Conservation (phyloP, 2,329 filamentous ascomycete species). For the Neofusicoccum parvum region DNA sequence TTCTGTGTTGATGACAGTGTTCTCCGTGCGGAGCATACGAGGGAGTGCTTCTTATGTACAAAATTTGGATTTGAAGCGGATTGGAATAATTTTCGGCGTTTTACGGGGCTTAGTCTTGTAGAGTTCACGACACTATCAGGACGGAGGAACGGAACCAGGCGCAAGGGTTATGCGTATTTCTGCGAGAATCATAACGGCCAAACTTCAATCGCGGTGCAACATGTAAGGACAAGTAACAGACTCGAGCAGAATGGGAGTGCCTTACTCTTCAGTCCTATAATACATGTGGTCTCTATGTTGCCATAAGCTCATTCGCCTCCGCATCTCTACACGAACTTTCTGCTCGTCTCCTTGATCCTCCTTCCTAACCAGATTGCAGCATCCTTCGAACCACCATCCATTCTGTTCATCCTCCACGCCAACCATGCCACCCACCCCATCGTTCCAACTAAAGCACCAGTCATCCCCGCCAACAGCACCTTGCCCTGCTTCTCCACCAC, state of each 20-base stretch:
- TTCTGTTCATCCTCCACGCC: conserved; percentile 5
- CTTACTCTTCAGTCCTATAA: background rate
- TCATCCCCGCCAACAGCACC: conserved; percentile 28
- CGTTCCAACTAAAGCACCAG: background rate
- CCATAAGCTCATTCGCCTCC: background rate
- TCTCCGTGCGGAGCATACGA: no score
- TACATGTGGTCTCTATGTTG: background rate
- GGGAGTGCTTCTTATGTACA: background rate
- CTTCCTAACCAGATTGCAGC: conserved; percentile 8
- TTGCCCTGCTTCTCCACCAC: conserved; percentile 70
- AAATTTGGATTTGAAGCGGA: background rate
- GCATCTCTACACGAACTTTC: conserved; percentile 1
- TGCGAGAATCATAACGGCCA: background rate
- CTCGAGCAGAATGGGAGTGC: background rate
- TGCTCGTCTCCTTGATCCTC: conserved; percentile 6
- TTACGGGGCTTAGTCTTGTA: background rate
- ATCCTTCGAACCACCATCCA: background rate
- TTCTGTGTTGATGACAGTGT: background rate
- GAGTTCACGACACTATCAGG: background rate
- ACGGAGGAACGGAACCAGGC: background rate
- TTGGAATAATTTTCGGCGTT: background rate
- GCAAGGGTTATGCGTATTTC: background rate
- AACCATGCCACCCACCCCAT: conserved; percentile 12
- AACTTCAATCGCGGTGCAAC: background rate
- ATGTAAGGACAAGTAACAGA: background rate